These are phyloP conservation scores for Apostasia ramifera DNA, from an alignment of 106 monocot species.

Conservation along the genomic window DNA sequence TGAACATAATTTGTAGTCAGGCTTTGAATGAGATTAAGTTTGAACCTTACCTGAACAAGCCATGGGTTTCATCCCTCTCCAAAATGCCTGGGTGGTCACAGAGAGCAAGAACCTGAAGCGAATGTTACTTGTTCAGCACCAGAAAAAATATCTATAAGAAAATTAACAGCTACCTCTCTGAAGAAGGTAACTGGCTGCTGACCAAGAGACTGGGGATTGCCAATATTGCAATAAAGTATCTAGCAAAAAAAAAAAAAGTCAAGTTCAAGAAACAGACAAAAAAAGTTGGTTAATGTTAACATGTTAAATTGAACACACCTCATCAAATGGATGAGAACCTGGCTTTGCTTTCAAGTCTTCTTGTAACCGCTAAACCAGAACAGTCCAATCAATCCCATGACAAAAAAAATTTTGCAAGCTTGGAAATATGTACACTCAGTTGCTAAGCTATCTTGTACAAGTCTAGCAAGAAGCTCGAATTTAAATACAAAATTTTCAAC, in stretches of 20 bases:
- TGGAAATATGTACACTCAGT: background rate
- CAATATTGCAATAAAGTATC: constrained; percentile 96
- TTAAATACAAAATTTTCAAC: background rate
- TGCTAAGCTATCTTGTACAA: background rate
- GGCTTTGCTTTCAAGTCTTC: constrained; percentile 65
- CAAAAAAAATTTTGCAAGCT: background rate
- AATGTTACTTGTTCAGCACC: constrained; percentile 10
- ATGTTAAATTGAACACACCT: constrained; percentile 34
- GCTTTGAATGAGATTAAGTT: background rate
- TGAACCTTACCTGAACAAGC: constrained; percentile 63
- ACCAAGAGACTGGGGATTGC: constrained; percentile 91
- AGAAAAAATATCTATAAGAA: background rate
- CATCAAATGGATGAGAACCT: constrained; percentile 75
- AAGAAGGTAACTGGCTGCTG: constrained; percentile 87
- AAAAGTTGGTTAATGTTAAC: background rate
- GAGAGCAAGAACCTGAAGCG: constrained; percentile 75
- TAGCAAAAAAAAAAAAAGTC: constrained; percentile 15
- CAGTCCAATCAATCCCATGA: background rate
- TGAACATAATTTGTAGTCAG: too few relatives aligned
- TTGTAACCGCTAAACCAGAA: constrained; percentile 49
- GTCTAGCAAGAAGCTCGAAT: constrained; percentile 2
- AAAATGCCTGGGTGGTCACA: constrained; percentile 68
- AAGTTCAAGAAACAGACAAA: background rate
- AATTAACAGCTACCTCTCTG: constrained; percentile 48
- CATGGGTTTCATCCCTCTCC: constrained; percentile 69